Evolutionary conservation across 2,329 filamentous ascomycete species (phyloP).

Genomic region (Alternaria viburni): DNA sequence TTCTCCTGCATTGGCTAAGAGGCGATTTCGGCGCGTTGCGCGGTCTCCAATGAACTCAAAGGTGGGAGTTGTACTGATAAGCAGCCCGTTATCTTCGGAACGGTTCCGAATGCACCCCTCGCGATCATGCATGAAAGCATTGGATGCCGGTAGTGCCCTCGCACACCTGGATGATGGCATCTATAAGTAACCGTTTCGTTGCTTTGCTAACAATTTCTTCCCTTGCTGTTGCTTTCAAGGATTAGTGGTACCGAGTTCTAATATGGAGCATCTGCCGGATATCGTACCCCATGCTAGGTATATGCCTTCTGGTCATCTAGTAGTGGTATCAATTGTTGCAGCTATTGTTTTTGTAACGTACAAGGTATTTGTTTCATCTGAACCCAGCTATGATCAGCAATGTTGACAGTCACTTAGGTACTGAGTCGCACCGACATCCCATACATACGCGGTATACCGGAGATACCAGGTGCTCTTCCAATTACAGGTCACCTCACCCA

Average conservation of each 20-base stretch:
- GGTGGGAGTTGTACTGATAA: slow-evolving; percentile 16
- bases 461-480: slow-evolving; percentile 59
- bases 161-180: background rate
- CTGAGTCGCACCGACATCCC: slow-evolving; percentile 55
- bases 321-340: background rate
- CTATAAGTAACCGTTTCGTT: background rate
- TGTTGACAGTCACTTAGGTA: slow-evolving; percentile 12
- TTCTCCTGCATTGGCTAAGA: background rate
- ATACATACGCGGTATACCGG: slow-evolving; percentile 56
- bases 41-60: background rate
- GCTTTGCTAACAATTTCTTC: background rate
- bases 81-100: slow-evolving; percentile 19
- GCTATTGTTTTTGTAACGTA: background rate
- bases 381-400: background rate
- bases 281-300: background rate
- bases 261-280: slow-evolving; percentile 5
- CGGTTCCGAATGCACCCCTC: slow-evolving; percentile 17
- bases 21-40: background rate
- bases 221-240: background rate
- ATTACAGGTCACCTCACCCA: slow-evolving; percentile 59
- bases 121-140: slow-evolving; percentile 7
- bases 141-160: background rate
- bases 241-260: background rate
- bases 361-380: background rate
- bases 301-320: slow-evolving; percentile 1